Base-by-base conservation (phyloP, 2,329 filamentous ascomycete species). In the Cadophora malorum region DNA sequence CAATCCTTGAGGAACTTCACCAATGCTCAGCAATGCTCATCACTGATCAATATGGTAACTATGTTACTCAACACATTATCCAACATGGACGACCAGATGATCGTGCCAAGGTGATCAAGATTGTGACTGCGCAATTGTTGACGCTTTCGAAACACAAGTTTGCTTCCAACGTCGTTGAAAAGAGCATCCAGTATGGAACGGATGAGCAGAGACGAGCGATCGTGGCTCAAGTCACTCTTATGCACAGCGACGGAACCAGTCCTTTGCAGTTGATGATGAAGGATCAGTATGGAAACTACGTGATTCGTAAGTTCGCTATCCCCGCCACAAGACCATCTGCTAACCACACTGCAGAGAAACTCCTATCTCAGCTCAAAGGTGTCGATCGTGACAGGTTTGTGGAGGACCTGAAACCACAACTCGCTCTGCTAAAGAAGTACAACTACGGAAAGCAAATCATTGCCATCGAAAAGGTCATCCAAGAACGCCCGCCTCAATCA, bases 151-250 rank as follows among this genome's bases (percentile, higher is more conserved):
- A 94, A 82, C 93, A 98, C 82, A 99, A 99, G 78, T 96, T 93
- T 76, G 95, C 96, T 0, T 97, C 94, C 76, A 98, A 99, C 74
- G 95, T 99, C 2, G 95, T 99, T 0, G 96, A 99, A 80, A 95
- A 93, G 79, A 97, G 94, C 77, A 90, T 98, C 69, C 84, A 91
- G 65, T 87, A 85, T 72, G 93, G 92, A 23, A 88, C 88, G 0
- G 82, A 86, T 23, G 83, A 89, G 62, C 91, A 97, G 77, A 89
- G 91, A 63, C 85, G 83, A 41, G 84, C 85, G 38, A 93, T 97
- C 67, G 86, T 92, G 64, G 82, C 83, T 61, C 84, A 87, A 67
- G 81, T 94, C 31, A 89, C 85, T 1, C 83, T 84, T 1, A 78
- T 83, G 19, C 86, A 87, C 64, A 84, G 86, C 8, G 87, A 91